Base-by-base conservation (phyloP, 1,139 yeast genomes). In the Saccharomycopsis hybrid region DNA sequence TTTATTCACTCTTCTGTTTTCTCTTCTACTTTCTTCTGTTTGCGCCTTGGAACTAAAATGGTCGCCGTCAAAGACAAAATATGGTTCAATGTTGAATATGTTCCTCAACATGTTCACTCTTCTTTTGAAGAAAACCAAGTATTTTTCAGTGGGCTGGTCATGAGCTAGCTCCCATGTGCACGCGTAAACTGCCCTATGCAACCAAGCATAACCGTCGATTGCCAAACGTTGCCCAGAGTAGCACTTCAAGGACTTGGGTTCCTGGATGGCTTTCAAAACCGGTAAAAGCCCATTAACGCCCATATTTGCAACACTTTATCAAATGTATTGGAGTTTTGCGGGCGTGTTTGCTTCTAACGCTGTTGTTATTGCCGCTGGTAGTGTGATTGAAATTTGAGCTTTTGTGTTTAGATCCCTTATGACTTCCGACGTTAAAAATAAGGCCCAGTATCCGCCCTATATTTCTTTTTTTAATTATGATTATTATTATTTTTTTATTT, bases 141-240 rank as follows among this genome's bases (percentile, higher is more conserved):
- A 86, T 57, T 76, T 76, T 4, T 76, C 70, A 0, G 97, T 88
- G 0, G 90, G 89, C 48, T 69, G 66, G 29, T 80, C 87, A 52
- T 76, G 70, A 9, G 90, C 89, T 46, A 94, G 70, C 49, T 92
- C 96, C 64, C 78, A 79, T 0, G 97, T 86, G 67, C 98, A 90
- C 11, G 88, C 72, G 45, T 84, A 76, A 3, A 87, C 80, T 2
- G 95, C 90, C 55, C 88, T 78, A 65, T 94, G 98, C 8, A 94
- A 74, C 99, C 99, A 94, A 1, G 97, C 92, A 62, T 89, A 94
- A 0, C 96, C 92, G 62, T 94, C 99, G 27, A 94, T 82, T 0
- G 96, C 99, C 44, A 94, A 69, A 0, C 88, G 81, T 60, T 81
- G 75, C 1, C 96, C 97, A 13, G 78, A 67, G 63, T 80, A 87